phyloP scores from a whole-genome alignment of 1,139 yeast genomes.

The Yamadazyma epiphylla region DNA sequence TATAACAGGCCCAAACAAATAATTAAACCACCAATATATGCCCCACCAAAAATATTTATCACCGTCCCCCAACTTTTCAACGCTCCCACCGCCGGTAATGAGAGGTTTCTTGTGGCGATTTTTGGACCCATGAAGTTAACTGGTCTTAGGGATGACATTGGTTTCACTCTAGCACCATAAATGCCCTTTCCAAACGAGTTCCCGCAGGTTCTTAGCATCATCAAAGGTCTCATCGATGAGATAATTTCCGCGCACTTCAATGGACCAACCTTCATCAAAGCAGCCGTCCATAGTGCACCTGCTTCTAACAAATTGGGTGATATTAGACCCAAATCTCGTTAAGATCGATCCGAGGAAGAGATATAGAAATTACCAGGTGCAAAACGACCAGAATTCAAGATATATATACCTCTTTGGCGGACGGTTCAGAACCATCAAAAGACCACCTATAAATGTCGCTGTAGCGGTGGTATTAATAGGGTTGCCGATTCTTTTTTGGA shows the following conservation, averaged over 20 bases:
- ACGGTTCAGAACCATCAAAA: constrained; percentile 43
- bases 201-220: no score
- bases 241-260: no score
- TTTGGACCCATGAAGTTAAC: no score
- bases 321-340: constrained; percentile 34
- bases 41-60: constrained; percentile 39
- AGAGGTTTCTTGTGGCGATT: constrained; percentile 7
- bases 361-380: constrained; percentile 33
- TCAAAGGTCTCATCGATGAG: no score
- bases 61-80: constrained; percentile 30
- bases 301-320: constrained; percentile 40
- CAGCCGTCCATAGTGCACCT: no score
- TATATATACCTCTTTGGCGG: constrained; percentile 63
- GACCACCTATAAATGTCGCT: constrained; percentile 30
- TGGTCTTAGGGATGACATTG: no score
- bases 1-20: constrained; percentile 39
- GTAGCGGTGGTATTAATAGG: constrained; percentile 33
- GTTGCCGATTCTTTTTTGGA: constrained; percentile 47
- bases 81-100: no score
- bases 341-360: constrained; percentile 9
- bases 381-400: constrained; percentile 24
- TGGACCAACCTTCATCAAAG: no score
- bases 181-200: no score
- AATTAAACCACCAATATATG: constrained; percentile 40
- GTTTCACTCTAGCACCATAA: no score